phyloP scores from a whole-genome alignment of 2,329 filamentous ascomycete genomes.

The Fusarium armeniacum region DNA sequence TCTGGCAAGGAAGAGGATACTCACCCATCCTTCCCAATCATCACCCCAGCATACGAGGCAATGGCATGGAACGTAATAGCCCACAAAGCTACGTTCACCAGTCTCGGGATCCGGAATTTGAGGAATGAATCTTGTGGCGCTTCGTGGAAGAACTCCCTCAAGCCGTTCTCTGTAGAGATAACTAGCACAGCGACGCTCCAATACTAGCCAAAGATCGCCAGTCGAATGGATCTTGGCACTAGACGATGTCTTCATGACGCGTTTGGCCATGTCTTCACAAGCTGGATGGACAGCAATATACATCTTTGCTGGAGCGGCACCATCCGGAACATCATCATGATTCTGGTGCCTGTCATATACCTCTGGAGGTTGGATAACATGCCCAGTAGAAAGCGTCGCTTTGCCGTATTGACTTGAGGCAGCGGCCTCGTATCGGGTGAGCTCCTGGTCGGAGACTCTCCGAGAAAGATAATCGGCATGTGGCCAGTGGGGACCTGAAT shows the following conservation, averaged over 20 bases:
- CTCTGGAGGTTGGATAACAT: not conserved
- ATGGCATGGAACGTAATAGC: not conserved
- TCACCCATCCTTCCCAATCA: slow-evolving; percentile 20
- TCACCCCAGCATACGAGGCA: not conserved
- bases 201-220: not conserved
- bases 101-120: not conserved
- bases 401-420: accelerated
- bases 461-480: accelerated
- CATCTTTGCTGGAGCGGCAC: not conserved
- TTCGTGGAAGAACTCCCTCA: accelerated
- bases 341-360: not conserved
- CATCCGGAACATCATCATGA: not conserved
- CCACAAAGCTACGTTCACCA: accelerated
- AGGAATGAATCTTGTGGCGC: not conserved
- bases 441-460: not conserved
- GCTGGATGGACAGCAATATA: slow-evolving; percentile 2
- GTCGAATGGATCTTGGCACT: not conserved
- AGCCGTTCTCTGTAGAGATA: too few species aligned
- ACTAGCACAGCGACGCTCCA: slow-evolving; percentile 9
- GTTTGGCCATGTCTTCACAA: slow-evolving; percentile 2
- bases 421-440: not conserved
- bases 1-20: accelerated
- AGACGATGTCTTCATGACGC: not conserved
- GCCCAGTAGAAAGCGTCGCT: accelerated
- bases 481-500: not conserved